Conservation (phyloP, 2,329 filamentous ascomycete genomes). For the Leptoxyphium fumago region DNA sequence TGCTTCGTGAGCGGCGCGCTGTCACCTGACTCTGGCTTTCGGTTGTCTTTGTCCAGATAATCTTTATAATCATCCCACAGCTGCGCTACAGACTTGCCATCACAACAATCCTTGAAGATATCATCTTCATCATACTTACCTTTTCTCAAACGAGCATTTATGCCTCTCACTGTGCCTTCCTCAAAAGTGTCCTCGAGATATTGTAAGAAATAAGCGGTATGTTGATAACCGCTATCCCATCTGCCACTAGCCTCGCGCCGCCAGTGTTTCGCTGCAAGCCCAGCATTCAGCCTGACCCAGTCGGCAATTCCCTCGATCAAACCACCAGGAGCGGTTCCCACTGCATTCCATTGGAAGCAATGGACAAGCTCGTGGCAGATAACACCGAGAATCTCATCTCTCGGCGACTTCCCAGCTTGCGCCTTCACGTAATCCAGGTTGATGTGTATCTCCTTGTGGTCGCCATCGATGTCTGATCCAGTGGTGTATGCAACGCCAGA, state of each 20-base stretch:
- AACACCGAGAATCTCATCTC: constrained; percentile 58
- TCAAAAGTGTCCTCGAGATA: constrained; percentile 58
- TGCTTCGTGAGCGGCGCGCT: too few species aligned
- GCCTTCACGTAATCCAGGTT: constrained; percentile 56
- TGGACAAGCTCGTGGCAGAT: constrained; percentile 88
- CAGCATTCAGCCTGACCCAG: constrained; percentile 68
- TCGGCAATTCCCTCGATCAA: constrained; percentile 86
- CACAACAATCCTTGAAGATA: constrained; percentile 15
- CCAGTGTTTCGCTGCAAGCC: constrained; percentile 73
- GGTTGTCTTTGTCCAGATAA: constrained; percentile 26
- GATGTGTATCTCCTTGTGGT: constrained; percentile 90
- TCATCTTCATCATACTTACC: constrained; percentile 46
- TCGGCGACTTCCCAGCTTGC: constrained; percentile 17
- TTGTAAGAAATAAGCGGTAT: constrained; percentile 80
- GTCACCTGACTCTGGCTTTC: constrained; percentile 1
- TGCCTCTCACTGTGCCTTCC: constrained; percentile 33
- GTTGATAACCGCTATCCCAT: constrained; percentile 87
- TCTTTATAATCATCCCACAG: constrained; percentile 62
- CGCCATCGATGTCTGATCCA: constrained; percentile 59
- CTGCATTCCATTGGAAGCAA: constrained; percentile 72
- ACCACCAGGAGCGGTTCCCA: constrained; percentile 44
- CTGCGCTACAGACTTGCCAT: constrained; percentile 46
- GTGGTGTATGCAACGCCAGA: constrained; percentile 80
- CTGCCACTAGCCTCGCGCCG: constrained; percentile 39
- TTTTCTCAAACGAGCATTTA: constrained; percentile 54